Evolutionary conservation across 208 protist species (phyloP).

Genomic region (Leishmania tarentolae): DNA sequence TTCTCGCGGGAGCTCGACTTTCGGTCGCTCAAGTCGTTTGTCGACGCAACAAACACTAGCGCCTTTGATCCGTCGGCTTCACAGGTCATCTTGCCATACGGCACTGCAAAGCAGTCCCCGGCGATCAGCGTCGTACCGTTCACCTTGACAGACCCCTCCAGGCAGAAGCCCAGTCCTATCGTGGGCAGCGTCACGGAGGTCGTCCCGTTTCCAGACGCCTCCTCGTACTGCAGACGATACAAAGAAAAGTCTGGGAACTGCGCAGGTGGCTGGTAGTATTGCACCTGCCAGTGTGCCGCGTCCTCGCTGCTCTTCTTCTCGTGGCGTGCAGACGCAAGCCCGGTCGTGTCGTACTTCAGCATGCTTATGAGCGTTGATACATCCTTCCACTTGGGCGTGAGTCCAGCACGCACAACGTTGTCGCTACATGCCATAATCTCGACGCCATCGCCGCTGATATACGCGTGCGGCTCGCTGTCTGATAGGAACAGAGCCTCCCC

Average conservation of each 20-base stretch:
- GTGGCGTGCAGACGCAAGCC: conserved; percentile 59
- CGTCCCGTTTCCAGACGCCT: conserved; percentile 34
- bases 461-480: conserved; percentile 98
- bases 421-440: conserved; percentile 98
- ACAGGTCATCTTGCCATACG: conserved; percentile 64
- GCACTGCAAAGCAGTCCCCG: conserved; percentile 83
- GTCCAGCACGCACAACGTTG: conserved; percentile 97
- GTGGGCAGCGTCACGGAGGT: conserved; percentile 65
- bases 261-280: conserved; percentile 80
- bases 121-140: conserved; percentile 64
- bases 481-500: conserved; percentile 96
- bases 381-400: conserved; percentile 98
- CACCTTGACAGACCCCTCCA: conserved; percentile 65
- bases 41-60: conserved; percentile 86
- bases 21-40: conserved; percentile 41
- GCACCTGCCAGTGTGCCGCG: conserved; percentile 65
- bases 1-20: conserved; percentile 8
- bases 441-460: conserved; percentile 95
- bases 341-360: conserved; percentile 88
- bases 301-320: conserved; percentile 36
- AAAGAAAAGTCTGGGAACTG: conserved; percentile 88
- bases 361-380: conserved; percentile 93
- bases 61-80: conserved; percentile 52
- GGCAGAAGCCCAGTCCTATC: conserved; percentile 86
- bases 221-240: conserved; percentile 70